Conservation (phyloP, 345 rosid genomes). For the Chamaenerion angustifolium region DNA sequence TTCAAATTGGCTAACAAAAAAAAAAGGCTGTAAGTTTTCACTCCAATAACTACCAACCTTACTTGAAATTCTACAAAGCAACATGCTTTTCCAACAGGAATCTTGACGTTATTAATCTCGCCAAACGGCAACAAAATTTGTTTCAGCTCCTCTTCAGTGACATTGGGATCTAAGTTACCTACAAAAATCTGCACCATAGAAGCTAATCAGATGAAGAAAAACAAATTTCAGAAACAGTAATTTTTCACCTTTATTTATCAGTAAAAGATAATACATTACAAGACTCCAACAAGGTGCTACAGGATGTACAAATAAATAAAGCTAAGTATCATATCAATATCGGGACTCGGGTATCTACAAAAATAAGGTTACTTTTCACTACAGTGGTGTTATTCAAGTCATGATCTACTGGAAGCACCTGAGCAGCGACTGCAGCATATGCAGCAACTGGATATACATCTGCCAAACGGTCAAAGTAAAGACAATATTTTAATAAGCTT, state of each 20-base stretch:
- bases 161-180: constrained; percentile 72
- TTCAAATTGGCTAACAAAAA: too few relatives aligned
- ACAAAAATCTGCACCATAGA: constrained; percentile 46
- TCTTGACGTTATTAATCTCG: constrained; percentile 61
- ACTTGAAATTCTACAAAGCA: constrained; percentile 70
- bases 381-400: constrained; percentile 77
- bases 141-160: constrained; percentile 75
- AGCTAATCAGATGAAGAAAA: constrained; percentile 5
- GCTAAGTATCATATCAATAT: too few relatives aligned
- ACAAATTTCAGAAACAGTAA: too few relatives aligned
- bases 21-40: too few relatives aligned
- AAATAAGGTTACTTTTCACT: constrained; percentile 13
- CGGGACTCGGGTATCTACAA: not conserved
- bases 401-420: constrained; percentile 47
- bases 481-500: too few relatives aligned
- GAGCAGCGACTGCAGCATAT: constrained; percentile 49
- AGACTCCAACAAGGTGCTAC: too few relatives aligned
- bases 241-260: too few relatives aligned
- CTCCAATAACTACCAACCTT: constrained; percentile 37
- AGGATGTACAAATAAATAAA: too few relatives aligned
- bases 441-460: constrained; percentile 53
- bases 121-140: constrained; percentile 60
- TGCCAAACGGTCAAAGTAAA: constrained; percentile 12
- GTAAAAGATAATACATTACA: too few relatives aligned
- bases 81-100: constrained; percentile 81